Evolutionary conservation across 257 asterid genomes (phyloP).

Genomic region (Petunia axillaris): DNA sequence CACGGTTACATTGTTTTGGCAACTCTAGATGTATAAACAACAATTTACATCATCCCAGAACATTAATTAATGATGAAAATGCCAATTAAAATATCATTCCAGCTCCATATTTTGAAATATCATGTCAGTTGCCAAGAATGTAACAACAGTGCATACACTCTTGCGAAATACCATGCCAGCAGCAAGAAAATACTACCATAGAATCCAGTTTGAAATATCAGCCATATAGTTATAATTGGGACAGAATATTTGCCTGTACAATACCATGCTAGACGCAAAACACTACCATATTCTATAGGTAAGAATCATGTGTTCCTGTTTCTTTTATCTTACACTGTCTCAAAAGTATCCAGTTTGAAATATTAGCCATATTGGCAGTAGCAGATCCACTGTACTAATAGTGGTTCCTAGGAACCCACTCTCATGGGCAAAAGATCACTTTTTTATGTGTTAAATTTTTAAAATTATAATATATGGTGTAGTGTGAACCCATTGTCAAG

Average conservation of each 20-base stretch:
- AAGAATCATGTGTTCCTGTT: not conserved
- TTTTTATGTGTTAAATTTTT: too few relatives aligned
- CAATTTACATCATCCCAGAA: not conserved
- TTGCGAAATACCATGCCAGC: not conserved
- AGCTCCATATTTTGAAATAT: slow-evolving; percentile 10
- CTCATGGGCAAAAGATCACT: too few relatives aligned
- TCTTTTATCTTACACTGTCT: not conserved
- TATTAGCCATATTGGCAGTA: not conserved
- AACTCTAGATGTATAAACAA: not conserved
- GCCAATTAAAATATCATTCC: not conserved
- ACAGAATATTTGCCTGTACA: too few relatives aligned
- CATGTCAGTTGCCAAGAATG: not conserved
- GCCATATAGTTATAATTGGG: too few relatives aligned
- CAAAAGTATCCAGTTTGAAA: not conserved
- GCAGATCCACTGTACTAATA: not conserved
- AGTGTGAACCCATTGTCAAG: too few relatives aligned
- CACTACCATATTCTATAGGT: not conserved
- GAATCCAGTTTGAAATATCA: too few relatives aligned
- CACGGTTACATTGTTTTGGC: slow-evolving; percentile 25
- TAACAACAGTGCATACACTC: not conserved
- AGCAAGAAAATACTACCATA: slow-evolving; percentile 16
- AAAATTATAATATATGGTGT: too few relatives aligned
- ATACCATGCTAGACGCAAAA: too few relatives aligned
- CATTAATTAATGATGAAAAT: not conserved
- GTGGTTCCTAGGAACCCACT: too few relatives aligned